These are phyloP conservation scores for Cicer yamashitae DNA, from an alignment of 306 rosid genomes.

Conservation along the genomic window DNA sequence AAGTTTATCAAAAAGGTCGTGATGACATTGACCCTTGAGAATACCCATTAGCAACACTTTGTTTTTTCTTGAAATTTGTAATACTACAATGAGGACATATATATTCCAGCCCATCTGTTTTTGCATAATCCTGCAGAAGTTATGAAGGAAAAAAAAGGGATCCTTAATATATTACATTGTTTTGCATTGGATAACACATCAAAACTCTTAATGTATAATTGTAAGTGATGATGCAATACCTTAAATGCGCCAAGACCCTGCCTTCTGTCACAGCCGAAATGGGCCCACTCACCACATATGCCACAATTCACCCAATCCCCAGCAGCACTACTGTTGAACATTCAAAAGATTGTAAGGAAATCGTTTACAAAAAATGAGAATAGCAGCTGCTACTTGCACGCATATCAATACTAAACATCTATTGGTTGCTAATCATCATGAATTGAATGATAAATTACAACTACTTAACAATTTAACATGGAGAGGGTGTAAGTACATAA, in stretches of 20 bases:
- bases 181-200: neutral
- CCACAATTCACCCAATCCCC: slow-evolving; percentile 99
- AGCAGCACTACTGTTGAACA: slow-evolving; percentile 92
- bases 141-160: slow-evolving; percentile 25
- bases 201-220: slow-evolving; percentile 14
- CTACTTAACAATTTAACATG: neutral
- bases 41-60: slow-evolving; percentile 71
- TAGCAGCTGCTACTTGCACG: slow-evolving; percentile 23
- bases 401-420: neutral
- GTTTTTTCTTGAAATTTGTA: slow-evolving; percentile 94
- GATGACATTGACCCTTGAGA: slow-evolving; percentile 72
- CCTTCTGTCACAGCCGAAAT: slow-evolving; percentile 98
- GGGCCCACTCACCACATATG: slow-evolving; percentile 99
- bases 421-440: slow-evolving; percentile 16
- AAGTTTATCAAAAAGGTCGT: slow-evolving; percentile 64
- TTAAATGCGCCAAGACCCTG: slow-evolving; percentile 99
- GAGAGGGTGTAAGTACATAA: neutral
- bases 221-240: slow-evolving; percentile 53
- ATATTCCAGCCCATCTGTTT: slow-evolving; percentile 98
- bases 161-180: slow-evolving; percentile 9
- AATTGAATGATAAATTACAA: slow-evolving; percentile 13
- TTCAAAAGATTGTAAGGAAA: slow-evolving; percentile 36
- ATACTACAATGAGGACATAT: slow-evolving; percentile 97
- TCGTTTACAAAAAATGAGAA: slow-evolving; percentile 11
- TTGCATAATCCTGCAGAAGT: slow-evolving; percentile 91